These are phyloP conservation scores for Alternaria sp. DNA, from an alignment of 2,329 filamentous ascomycete genomes.

Conservation along the genomic window DNA sequence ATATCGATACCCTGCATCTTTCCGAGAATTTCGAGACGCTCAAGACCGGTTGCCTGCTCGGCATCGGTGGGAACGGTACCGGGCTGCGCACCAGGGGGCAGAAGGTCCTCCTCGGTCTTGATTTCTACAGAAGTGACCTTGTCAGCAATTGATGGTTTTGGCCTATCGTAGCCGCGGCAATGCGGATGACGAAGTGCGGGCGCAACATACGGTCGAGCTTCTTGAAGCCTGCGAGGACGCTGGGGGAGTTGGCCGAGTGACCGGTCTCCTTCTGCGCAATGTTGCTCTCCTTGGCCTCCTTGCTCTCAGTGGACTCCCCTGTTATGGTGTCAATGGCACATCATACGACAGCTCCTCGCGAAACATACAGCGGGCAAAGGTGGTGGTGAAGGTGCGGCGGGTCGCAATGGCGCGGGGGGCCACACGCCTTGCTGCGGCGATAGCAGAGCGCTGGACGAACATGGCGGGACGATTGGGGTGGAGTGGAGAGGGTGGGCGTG, in stretches of 20 bases:
- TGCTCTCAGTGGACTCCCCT: conserved; percentile 29
- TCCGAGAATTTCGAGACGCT: conserved; percentile 97
- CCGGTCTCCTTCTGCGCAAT: conserved; percentile 46
- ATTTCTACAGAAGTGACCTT: conserved; percentile 68
- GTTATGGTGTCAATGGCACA: conserved; percentile 36
- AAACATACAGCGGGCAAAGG: conserved; percentile 55
- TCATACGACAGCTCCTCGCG: conserved; percentile 40
- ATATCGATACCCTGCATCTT: conserved; percentile 99
- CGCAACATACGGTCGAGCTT: conserved; percentile 52
- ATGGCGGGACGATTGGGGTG: conserved; percentile 50
- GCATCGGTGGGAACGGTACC: conserved; percentile 92
- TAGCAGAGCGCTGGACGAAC: conserved; percentile 59
- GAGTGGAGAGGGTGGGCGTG: conserved; percentile 41
- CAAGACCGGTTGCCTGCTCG: conserved; percentile 95
- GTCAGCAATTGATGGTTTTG: conserved; percentile 36
- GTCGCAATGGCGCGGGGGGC: conserved; percentile 48
- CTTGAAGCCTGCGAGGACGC: conserved; percentile 48
- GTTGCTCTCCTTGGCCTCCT: conserved; percentile 36
- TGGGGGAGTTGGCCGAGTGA: conserved; percentile 33
- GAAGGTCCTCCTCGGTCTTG: conserved; percentile 79
- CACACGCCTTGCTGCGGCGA: conserved; percentile 55
- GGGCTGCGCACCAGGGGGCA: conserved; percentile 78
- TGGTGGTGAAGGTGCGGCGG: conserved; percentile 55
- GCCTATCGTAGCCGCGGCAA: conserved; percentile 1
- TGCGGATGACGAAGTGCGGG: conserved; percentile 12